Evolutionary conservation across 176 grass and related monocot species (phyloP).

Genomic region (Avena atlantica): DNA sequence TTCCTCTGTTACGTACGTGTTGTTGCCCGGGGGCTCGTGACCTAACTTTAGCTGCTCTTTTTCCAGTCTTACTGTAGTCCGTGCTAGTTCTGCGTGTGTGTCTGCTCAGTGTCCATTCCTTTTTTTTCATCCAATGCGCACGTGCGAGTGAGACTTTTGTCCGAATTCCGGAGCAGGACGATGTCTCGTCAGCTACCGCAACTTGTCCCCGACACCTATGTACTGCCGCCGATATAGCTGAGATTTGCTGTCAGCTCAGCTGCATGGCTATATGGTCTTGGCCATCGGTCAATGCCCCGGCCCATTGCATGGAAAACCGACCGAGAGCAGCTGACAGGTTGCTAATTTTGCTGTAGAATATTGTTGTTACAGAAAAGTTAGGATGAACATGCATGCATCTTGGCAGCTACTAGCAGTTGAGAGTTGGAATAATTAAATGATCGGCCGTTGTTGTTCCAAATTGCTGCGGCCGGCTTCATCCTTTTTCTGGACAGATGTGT

Average conservation of each 20-base stretch:
- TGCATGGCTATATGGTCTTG: background rate
- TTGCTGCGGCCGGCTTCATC: background rate
- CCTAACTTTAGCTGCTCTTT: conserved; percentile 13
- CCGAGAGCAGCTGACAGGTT: background rate
- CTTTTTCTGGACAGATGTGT: background rate
- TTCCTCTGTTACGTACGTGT: background rate
- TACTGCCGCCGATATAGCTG: background rate
- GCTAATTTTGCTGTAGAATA: background rate
- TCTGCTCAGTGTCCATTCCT: background rate
- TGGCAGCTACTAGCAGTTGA: background rate
- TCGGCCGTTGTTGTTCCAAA: background rate
- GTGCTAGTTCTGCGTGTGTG: background rate
- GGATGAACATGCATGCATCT: background rate
- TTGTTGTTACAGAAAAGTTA: background rate
- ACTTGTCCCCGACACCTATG: background rate
- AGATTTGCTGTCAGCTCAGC: background rate
- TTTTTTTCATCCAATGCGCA: background rate
- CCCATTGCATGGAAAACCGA: background rate
- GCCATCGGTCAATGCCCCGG: background rate
- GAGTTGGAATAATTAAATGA: background rate
- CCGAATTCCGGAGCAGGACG: background rate
- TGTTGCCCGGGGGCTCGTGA: background rate
- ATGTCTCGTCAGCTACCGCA: background rate
- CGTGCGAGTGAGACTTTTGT: conserved; percentile 11
- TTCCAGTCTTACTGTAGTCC: background rate